Base-by-base conservation (phyloP, 257 asterid genomes). In the Cruciata laevipes region DNA sequence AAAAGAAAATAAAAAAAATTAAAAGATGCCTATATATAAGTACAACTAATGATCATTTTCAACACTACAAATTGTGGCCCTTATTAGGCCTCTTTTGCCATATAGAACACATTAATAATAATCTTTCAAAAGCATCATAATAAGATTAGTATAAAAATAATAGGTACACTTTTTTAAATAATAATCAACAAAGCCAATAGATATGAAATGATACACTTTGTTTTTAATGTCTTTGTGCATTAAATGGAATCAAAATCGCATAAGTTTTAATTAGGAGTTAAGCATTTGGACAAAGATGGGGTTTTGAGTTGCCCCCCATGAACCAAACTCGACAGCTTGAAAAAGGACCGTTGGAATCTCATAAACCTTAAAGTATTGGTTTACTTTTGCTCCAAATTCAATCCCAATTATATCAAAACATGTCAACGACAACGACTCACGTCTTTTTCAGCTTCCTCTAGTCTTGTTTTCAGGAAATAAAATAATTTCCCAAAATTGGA, bases 371-470 rank as follows among this genome's bases (percentile, higher is more conserved):
- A 24, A 59, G 7, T 13, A 75, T 74, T 73, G 82, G 69, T 79
- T 76, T 80, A 72, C 86, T 76, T 86, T 72, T 61, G 16, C 65
- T n/a, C 24, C 44, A 60, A 76, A 30, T 47, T 69, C 69, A 67
- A 73, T 62, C 23, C 58, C 42, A 71, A 44, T 60, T 68, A 67
- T 73, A 51, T 81, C 44, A 76, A 75, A 66, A 65, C 78, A 74
- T 86, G 91, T 83, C 87, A 85, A 82, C 86, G 87, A 83, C 95
- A 84, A 80, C 73, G 82, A 77, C 86, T 74, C 84, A 82, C 90
- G 90, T 84, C 90, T 76, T 80, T 66, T 78, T 66, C 27, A 76
- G 65, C 77, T 70, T 35, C 65, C 30, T 31, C 68, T 74, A 69
- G 42, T 71, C 24, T 71, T 37, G 66, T 30, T 74, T 51, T 16